Evolutionary conservation across 1,284 basidiomycete genomes (phyloP), one percentile per base, ranked within the genome.

Genomic region (Moesziomyces globuligerus): DNA sequence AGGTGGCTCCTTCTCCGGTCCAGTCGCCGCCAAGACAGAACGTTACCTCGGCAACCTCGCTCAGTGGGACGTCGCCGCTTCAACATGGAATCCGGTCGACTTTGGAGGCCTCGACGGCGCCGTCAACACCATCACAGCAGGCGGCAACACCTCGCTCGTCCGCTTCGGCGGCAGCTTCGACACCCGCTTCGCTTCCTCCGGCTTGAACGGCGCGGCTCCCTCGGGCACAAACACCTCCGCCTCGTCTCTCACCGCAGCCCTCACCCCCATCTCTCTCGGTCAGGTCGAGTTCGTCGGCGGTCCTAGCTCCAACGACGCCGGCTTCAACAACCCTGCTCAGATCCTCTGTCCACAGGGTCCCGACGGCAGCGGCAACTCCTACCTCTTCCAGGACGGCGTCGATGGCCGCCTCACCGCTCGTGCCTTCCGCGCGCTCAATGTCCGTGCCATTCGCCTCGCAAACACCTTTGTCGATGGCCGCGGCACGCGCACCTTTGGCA

Each of bases 101-200:
- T 96, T 97, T 83, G 87, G 87, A 43, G 93, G 94, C 21, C 86
- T 98, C 48, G 85, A 89, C 38, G 93, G 93, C 44, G 86, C 87
- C 69, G 92, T 98, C 53, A 84, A 86, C 25, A 89, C 90, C 44
- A 96, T 98, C 77, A 86, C 88, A 34, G 84, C 89, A 37, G 92
- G 91, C 70, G 84, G 87, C 32, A 89, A 92, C 49, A 86, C 87
- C 49, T 85, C 86, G 20, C 91, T 89, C 67, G 84, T 98, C 48
- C 90, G 94, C 79, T 94, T 98, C 77, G 87, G 90, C 2, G 95
- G 95, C 41, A 89, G 90, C 18, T 98, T 98, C 85, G 59, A 65
- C 48, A 70, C 72, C 3, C 51, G 49, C 24, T 78, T 76, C 45
- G 90, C 91, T 4, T 85, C 88, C 2, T 92, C 90, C 36, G 61